These are phyloP conservation scores for Willaertia magna DNA, from an alignment of 208 protist genomes.

Conservation along the genomic window DNA sequence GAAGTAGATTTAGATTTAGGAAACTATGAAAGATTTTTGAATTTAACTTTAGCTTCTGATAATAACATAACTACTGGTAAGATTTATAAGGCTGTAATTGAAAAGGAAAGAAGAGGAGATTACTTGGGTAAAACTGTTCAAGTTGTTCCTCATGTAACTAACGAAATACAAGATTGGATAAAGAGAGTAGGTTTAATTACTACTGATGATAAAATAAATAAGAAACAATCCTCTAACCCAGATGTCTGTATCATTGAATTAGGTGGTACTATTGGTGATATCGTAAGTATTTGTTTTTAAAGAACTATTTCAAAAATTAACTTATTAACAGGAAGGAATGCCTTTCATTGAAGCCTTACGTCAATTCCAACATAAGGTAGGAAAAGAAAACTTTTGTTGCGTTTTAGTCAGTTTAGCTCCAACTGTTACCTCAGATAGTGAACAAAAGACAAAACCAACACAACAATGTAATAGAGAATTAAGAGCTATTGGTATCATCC, in stretches of 20 bases:
- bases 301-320: too few species aligned
- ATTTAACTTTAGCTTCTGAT: slow-evolving; percentile 74
- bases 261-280: slow-evolving; percentile 93
- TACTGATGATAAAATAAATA: not conserved
- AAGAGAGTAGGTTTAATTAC: slow-evolving; percentile 13
- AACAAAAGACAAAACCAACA: slow-evolving; percentile 99
- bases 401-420: slow-evolving; percentile 45
- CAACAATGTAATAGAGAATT: slow-evolving; percentile 89
- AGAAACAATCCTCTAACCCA: not conserved
- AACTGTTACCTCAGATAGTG: slow-evolving; percentile 52
- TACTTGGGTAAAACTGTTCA: slow-evolving; percentile 99
- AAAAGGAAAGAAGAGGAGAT: slow-evolving; percentile 85
- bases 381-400: slow-evolving; percentile 51
- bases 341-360: slow-evolving; percentile 94
- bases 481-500: slow-evolving; percentile 84
- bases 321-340: too few species aligned
- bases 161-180: slow-evolving; percentile 70
- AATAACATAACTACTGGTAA: slow-evolving; percentile 99
- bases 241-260: slow-evolving; percentile 95
- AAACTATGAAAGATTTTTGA: slow-evolving; percentile 98
- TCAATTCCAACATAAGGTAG: slow-evolving; percentile 70
- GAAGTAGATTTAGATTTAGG: slow-evolving; percentile 83
- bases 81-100: slow-evolving; percentile 86
- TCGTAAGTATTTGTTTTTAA: too few species aligned
- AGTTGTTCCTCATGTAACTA: slow-evolving; percentile 69